Evolutionary conservation across 371 early-diverging fungal genomes (phyloP).

Genomic region (Mucor piriformis): DNA sequence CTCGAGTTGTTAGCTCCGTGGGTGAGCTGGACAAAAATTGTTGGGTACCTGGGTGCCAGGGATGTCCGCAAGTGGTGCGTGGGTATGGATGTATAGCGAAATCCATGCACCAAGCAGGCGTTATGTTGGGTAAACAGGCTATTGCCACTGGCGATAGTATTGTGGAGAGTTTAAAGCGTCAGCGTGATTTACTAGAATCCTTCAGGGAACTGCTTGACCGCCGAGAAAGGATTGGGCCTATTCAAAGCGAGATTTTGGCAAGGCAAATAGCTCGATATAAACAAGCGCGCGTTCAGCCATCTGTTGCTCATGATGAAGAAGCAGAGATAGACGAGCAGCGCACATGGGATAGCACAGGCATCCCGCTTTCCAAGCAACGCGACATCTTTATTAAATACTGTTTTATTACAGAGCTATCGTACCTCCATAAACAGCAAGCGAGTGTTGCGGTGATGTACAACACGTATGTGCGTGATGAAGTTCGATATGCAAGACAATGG

Average conservation of each 20-base stretch:
- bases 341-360: slow-evolving; percentile 11
- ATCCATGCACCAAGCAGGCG: slow-evolving; percentile 50
- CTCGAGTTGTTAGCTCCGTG: slow-evolving; percentile 6
- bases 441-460: slow-evolving; percentile 65
- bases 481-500: slow-evolving; percentile 53
- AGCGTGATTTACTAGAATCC: slow-evolving; percentile 66
- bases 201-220: slow-evolving; percentile 46
- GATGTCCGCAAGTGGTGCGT: slow-evolving; percentile 49
- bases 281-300: slow-evolving; percentile 27
- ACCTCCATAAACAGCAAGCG: slow-evolving; percentile 46
- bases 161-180: slow-evolving; percentile 66
- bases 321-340: background rate
- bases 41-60: slow-evolving; percentile 51
- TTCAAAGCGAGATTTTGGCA: slow-evolving; percentile 36
- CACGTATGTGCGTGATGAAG: slow-evolving; percentile 60
- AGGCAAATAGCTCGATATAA: slow-evolving; percentile 33
- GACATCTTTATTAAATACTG: slow-evolving; percentile 41
- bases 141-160: slow-evolving; percentile 42
- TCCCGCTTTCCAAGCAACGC: slow-evolving; percentile 35
- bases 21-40: slow-evolving; percentile 56
- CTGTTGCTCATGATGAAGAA: slow-evolving; percentile 25
- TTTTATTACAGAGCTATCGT: slow-evolving; percentile 35
- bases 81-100: slow-evolving; percentile 51
- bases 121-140: slow-evolving; percentile 25
- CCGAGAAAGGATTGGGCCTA: slow-evolving; percentile 21